A percentile compares a stretch with the other conserved stretches of the same genome.
Conservation (phyloP, 2,329 filamentous ascomycete species). For the Rosellinia necatrix region DNA sequence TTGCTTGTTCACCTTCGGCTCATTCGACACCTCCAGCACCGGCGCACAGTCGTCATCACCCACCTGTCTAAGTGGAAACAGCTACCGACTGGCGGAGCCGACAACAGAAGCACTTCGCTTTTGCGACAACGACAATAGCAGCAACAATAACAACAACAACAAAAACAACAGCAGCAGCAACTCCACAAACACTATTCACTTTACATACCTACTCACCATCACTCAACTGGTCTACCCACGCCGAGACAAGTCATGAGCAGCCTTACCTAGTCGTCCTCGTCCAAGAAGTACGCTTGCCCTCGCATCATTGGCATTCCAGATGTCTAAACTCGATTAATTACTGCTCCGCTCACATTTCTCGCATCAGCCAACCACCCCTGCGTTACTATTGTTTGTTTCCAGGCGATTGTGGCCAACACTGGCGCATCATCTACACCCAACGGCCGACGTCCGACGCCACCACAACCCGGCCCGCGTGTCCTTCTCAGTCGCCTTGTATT, state of each 20-base stretch:
- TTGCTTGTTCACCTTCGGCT: slow-evolving; percentile 1
- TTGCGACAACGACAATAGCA: slow-evolving; percentile 16
- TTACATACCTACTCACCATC: slow-evolving; percentile 16
- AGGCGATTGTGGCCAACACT: slow-evolving; percentile 30
- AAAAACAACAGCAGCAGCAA: too few species aligned
- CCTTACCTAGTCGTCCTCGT: slow-evolving; percentile 25
- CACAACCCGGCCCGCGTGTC: slow-evolving; percentile 9
- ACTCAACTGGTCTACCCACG: slow-evolving; percentile 3
- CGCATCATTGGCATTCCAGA: slow-evolving; percentile 40
- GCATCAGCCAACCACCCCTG: slow-evolving; percentile 17
- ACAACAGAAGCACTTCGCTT: slow-evolving; percentile 11
- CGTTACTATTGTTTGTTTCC: slow-evolving; percentile 24
- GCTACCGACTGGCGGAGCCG: slow-evolving; percentile 9
- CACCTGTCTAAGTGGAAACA: neutral
- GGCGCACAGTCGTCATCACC: slow-evolving; percentile 1
- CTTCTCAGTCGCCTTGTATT: slow-evolving; percentile 3
- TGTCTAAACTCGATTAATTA: slow-evolving; percentile 35
- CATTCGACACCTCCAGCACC: neutral
- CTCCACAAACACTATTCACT: slow-evolving; percentile 5
- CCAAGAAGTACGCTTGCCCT: slow-evolving; percentile 37
- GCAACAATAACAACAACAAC: too few species aligned
- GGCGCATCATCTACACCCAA: slow-evolving; percentile 29
- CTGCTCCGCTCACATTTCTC: slow-evolving; percentile 35
- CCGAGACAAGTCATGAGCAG: slow-evolving; percentile 28
- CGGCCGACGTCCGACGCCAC: slow-evolving; percentile 6